Evolutionary conservation across 345 rosid species (phyloP).

Genomic region (Salix dunnii): DNA sequence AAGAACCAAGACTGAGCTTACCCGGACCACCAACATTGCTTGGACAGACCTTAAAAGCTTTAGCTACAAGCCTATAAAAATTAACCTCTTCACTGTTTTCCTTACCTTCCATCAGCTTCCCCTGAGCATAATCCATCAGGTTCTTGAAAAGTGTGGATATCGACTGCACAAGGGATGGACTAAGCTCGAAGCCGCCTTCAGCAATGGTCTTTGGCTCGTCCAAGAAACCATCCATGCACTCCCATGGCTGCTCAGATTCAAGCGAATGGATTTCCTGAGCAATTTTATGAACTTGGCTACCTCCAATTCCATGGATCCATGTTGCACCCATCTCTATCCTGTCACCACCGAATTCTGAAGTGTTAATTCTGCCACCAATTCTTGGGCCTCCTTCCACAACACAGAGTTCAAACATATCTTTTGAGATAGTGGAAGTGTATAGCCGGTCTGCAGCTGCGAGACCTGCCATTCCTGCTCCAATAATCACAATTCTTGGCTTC

Average conservation of each 20-base stretch:
- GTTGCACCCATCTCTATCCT: conserved; percentile 98
- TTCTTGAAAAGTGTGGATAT: conserved; percentile 59
- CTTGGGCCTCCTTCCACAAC: conserved; percentile 86
- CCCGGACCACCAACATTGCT: conserved; percentile 30
- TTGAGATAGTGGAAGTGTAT: conserved; percentile 40
- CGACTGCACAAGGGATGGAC: conserved; percentile 46
- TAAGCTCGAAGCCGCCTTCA: conserved; percentile 73
- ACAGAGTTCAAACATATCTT: conserved; percentile 61
- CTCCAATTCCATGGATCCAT: conserved; percentile 97
- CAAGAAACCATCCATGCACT: conserved; percentile 77
- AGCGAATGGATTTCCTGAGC: conserved; percentile 62
- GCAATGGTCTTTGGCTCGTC: conserved; percentile 50
- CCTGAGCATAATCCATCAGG: conserved; percentile 81
- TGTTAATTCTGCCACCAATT: conserved; percentile 90
- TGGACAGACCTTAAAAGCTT: conserved; percentile 35
- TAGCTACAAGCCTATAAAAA: conserved; percentile 32
- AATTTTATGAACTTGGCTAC: conserved; percentile 77
- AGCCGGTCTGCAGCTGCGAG: conserved; percentile 93
- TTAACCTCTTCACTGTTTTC: conserved; percentile 19
- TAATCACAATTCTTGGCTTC: conserved; percentile 85
- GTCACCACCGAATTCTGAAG: conserved; percentile 81
- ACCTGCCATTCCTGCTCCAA: conserved; percentile 99
- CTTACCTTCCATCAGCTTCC: conserved; percentile 33
- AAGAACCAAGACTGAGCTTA: conserved; percentile 58
- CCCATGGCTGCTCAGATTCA: conserved; percentile 84